Evolutionary conservation across 2,329 filamentous ascomycete genomes (phyloP).

Genomic region (Lecanicillium sp.): DNA sequence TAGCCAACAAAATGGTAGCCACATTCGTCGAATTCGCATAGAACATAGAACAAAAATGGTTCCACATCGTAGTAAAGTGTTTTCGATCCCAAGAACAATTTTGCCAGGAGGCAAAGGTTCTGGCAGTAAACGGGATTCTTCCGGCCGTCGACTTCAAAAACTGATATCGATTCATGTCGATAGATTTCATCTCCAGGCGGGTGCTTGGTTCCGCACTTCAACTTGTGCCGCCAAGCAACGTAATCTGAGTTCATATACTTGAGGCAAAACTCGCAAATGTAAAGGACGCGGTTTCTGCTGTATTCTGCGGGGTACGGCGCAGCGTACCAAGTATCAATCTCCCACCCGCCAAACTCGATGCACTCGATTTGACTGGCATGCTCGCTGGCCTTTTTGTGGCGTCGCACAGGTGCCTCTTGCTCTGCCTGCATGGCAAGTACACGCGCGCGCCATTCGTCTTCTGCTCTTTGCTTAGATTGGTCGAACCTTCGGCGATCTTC

Average conservation of each 20-base stretch:
- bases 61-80: conserved; percentile 98
- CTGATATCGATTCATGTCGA: conserved; percentile 79
- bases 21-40: conserved; percentile 85
- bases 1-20: conserved; percentile 98
- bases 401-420: conserved; percentile 53
- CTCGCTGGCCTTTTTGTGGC: conserved; percentile 67
- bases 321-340: conserved; percentile 99
- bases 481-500: conserved; percentile 83
- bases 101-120: conserved; percentile 90
- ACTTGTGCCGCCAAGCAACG: conserved; percentile 94
- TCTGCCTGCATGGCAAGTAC: conserved; percentile 54
- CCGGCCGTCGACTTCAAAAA: conserved; percentile 95
- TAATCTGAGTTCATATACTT: conserved; percentile 99
- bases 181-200: conserved; percentile 98
- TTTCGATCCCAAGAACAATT: conserved; percentile 96
- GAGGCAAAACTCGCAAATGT: conserved; percentile 97
- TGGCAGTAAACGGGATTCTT: conserved; percentile 99
- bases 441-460: conserved; percentile 79
- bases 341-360: conserved; percentile 94
- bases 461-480: conserved; percentile 80
- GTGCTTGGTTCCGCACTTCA: conserved; percentile 93
- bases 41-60: conserved; percentile 93
- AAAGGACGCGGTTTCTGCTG: conserved; percentile 91
- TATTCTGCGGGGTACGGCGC: conserved; percentile 98
- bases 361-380: conserved; percentile 96